Conservation (phyloP, 2,329 filamentous ascomycete genomes). For the Endothia cerciana region DNA sequence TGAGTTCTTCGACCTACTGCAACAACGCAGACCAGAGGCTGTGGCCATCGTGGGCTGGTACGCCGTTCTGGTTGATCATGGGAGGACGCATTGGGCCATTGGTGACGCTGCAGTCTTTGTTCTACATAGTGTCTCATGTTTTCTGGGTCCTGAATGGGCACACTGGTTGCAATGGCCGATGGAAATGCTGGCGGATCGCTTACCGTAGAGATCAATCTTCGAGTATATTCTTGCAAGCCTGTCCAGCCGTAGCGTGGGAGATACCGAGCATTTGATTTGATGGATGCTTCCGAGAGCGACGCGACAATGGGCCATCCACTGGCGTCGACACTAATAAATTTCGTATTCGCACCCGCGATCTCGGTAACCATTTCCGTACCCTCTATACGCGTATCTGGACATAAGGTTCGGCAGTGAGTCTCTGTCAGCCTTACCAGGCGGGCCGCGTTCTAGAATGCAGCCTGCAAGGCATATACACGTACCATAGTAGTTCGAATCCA, state of each 20-base stretch:
- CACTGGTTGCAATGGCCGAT: conserved; percentile 11
- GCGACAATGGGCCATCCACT: too few species aligned
- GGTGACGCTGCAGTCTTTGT: neutral
- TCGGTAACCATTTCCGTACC: neutral
- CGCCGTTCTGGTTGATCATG: conserved; percentile 9
- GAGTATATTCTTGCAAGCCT: too few species aligned
- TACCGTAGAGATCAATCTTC: neutral
- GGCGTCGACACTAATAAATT: too few species aligned
- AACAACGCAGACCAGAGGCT: conserved; percentile 4
- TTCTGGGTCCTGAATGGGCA: neutral
- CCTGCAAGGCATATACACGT: too few species aligned
- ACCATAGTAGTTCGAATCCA: too few species aligned
- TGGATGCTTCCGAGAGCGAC: too few species aligned
- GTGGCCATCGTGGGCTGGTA: conserved; percentile 17
- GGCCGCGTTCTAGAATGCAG: too few species aligned
- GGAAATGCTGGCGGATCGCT: neutral
- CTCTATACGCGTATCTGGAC: neutral
- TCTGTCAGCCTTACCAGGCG: neutral
- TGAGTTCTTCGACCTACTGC: conserved; percentile 11
- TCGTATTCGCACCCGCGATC: neutral
- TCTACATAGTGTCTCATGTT: neutral
- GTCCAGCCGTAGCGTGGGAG: too few species aligned
- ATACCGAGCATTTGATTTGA: too few species aligned
- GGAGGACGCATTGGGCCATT: neutral
- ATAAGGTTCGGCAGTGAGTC: too few species aligned